Evolutionary conservation across 306 rosid species (phyloP).

Genomic region (Vigna angularis): DNA sequence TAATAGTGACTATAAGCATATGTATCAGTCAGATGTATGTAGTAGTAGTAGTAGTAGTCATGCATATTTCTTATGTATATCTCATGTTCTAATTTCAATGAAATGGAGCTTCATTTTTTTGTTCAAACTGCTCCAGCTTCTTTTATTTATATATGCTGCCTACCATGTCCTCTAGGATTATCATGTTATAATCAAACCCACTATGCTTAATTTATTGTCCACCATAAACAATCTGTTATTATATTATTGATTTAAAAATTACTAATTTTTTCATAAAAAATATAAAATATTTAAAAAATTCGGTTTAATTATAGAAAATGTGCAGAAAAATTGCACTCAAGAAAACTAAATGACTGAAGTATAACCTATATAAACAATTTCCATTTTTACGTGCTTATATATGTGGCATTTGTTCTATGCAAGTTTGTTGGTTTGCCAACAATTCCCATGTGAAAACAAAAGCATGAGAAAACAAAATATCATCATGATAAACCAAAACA

Average conservation of each 20-base stretch:
- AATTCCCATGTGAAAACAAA: too few relatives aligned
- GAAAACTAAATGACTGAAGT: too few relatives aligned
- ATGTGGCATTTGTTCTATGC: too few relatives aligned
- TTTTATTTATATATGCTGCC: not conserved
- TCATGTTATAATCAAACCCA: not conserved
- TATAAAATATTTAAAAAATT: too few relatives aligned
- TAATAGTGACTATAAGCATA: slow-evolving; percentile 12
- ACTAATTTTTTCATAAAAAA: too few relatives aligned
- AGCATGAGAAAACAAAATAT: not conserved
- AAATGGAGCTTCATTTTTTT: slow-evolving; percentile 46
- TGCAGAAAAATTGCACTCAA: too few relatives aligned
- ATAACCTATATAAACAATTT: too few relatives aligned
- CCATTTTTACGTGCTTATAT: too few relatives aligned
- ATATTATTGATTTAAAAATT: too few relatives aligned
- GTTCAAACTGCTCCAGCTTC: slow-evolving; percentile 18
- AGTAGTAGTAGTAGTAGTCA: slow-evolving; percentile 30
- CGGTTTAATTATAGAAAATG: too few relatives aligned
- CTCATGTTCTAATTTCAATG: slow-evolving; percentile 43
- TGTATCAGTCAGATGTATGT: slow-evolving; percentile 32
- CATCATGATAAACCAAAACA: not conserved
- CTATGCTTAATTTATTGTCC: not conserved
- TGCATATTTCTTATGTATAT: slow-evolving; percentile 46
- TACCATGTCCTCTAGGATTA: not conserved
- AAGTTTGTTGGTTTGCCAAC: too few relatives aligned
- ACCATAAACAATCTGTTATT: too few relatives aligned